Evolutionary conservation across 139 green algal species (phyloP).

Genomic region (Haematococcus lacustris): DNA sequence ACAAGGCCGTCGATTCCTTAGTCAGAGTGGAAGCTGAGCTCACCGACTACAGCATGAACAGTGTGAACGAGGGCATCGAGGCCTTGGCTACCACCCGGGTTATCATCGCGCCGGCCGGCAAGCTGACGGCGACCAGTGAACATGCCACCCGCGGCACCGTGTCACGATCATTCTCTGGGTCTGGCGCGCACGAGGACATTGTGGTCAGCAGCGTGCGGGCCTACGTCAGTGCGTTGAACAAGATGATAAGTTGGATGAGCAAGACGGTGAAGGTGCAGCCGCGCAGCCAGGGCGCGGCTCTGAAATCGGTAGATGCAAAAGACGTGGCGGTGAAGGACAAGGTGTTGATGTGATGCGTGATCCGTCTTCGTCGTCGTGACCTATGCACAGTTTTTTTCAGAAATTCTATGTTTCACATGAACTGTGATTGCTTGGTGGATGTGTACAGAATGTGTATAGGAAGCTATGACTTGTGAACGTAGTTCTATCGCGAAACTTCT

Average conservation of each 20-base stretch:
- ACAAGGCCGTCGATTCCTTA: constrained; percentile 88
- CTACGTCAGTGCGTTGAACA: constrained; percentile 94
- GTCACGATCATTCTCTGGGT: constrained; percentile 60
- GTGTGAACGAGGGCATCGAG: constrained; percentile 93
- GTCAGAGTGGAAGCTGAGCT: constrained; percentile 65
- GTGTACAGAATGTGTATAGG: no score
- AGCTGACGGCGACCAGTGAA: constrained; percentile 43
- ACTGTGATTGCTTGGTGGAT: no score
- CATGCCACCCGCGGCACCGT: constrained; percentile 41
- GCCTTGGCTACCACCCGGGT: constrained; percentile 82
- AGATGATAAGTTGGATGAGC: constrained; percentile 81
- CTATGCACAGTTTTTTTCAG: no score
- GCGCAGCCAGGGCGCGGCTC: no score
- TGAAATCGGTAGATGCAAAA: no score
- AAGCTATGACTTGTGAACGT: no score
- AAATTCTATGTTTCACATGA: no score
- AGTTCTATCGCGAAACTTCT: no score
- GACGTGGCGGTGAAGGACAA: no score
- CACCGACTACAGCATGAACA: constrained; percentile 82
- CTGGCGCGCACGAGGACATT: constrained; percentile 88
- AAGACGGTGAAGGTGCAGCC: neutral
- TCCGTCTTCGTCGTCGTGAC: no score
- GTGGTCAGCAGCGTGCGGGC: constrained; percentile 83
- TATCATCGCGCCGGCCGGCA: constrained; percentile 55
- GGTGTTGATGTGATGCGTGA: no score